These are phyloP conservation scores for Candida mattraensis DNA, from an alignment of 805 yeast genomes.

Conservation along the genomic window DNA sequence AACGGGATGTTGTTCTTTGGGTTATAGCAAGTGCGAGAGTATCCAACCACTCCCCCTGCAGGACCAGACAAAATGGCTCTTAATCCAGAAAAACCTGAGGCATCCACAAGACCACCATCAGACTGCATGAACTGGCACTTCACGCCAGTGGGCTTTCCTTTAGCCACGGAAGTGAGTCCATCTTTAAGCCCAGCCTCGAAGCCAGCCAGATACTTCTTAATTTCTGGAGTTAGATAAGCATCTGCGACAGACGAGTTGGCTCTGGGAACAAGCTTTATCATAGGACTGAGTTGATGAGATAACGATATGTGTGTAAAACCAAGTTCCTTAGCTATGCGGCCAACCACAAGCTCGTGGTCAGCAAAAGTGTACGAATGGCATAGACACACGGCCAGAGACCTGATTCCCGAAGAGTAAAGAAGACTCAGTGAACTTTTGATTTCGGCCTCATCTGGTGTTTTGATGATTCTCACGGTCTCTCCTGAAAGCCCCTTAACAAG, in stretches of 20 bases:
- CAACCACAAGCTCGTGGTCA: conserved; percentile 60
- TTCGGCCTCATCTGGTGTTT: conserved; percentile 45
- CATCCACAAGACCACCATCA: conserved; percentile 89
- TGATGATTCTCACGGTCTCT: conserved; percentile 58
- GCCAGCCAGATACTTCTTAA: conserved; percentile 56
- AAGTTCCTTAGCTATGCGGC: conserved; percentile 52
- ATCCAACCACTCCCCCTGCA: conserved; percentile 97
- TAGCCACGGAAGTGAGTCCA: conserved; percentile 1
- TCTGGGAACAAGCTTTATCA: conserved; percentile 70
- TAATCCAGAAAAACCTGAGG: conserved; percentile 76
- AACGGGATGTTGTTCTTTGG: conserved; percentile 51
- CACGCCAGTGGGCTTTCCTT: conserved; percentile 23
- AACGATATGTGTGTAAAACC: conserved; percentile 69
- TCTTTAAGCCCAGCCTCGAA: conserved; percentile 60
- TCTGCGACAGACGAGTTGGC: conserved; percentile 79
- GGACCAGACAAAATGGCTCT: conserved; percentile 90
- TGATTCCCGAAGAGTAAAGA: conserved; percentile 54
- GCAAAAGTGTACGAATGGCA: conserved; percentile 71
- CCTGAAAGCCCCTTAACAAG: conserved; percentile 60
- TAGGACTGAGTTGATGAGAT: conserved; percentile 66
- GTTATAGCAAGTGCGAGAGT: conserved; percentile 73
- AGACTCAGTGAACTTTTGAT: conserved; percentile 41
- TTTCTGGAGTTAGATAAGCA: conserved; percentile 77
- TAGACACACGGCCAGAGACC: conserved; percentile 67
- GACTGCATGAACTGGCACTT: conserved; percentile 86